Evolutionary conservation across 495 filamentous ascomycete genomes (phyloP).

Genomic region (Cladorrhinum samala): DNA sequence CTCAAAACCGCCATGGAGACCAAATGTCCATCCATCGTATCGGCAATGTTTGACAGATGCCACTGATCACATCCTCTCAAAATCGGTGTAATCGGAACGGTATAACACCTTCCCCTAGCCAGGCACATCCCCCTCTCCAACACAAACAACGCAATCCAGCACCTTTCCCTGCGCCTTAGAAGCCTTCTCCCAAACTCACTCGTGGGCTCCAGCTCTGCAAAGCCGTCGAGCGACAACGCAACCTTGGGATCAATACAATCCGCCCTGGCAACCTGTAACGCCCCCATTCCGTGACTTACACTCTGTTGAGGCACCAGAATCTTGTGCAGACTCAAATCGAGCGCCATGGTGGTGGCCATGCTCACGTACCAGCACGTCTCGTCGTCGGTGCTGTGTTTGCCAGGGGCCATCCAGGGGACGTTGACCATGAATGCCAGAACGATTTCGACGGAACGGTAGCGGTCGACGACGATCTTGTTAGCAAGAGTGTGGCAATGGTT

Average conservation of each 20-base stretch:
- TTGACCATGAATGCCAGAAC: constrained; percentile 72
- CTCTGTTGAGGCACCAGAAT: constrained; percentile 52
- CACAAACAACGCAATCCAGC: constrained; percentile 66
- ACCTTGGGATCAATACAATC: constrained; percentile 61
- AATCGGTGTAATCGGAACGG: constrained; percentile 56
- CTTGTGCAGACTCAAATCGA: constrained; percentile 66
- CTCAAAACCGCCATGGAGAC: constrained; percentile 62
- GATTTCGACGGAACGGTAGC: constrained; percentile 64
- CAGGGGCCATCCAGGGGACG: constrained; percentile 69
- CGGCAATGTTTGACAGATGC: constrained; percentile 57
- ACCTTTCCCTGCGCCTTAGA: constrained; percentile 57
- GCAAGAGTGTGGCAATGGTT: constrained; percentile 60
- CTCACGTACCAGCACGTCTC: constrained; percentile 67
- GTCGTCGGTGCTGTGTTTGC: constrained; percentile 60
- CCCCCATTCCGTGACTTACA: constrained; percentile 27
- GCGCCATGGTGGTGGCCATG: constrained; percentile 60
- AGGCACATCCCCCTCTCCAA: constrained; percentile 63
- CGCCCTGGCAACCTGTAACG: constrained; percentile 44
- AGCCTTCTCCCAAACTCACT: constrained; percentile 55
- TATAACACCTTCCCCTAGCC: constrained; percentile 61
- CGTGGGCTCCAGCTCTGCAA: constrained; percentile 53
- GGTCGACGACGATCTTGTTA: constrained; percentile 50
- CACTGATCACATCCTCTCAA: constrained; percentile 62
- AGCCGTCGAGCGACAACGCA: constrained; percentile 61
- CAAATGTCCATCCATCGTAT: constrained; percentile 61